These are phyloP conservation scores for Ilyonectria mors-panacis DNA, from an alignment of 2,329 filamentous ascomycete genomes.

Conservation along the genomic window DNA sequence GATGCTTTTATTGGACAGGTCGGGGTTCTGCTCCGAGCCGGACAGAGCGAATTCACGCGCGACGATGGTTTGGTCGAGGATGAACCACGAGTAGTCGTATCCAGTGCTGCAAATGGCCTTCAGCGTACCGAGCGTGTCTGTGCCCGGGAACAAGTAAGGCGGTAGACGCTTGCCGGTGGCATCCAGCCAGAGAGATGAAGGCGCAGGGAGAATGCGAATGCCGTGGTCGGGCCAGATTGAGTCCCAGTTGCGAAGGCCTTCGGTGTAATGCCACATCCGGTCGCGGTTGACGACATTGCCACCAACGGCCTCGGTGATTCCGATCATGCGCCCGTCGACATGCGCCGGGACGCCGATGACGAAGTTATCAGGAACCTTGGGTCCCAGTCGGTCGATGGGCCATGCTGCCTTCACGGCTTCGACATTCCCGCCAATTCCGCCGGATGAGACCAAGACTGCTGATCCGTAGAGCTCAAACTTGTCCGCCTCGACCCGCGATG, in stretches of 20 bases:
- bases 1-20: slow-evolving; percentile 71
- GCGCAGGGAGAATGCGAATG: slow-evolving; percentile 72
- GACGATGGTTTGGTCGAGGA: slow-evolving; percentile 71
- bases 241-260: slow-evolving; percentile 74
- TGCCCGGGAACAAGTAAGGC: slow-evolving; percentile 69
- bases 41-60: slow-evolving; percentile 74
- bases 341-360: slow-evolving; percentile 74
- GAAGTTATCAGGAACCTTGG: slow-evolving; percentile 68
- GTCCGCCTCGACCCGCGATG: slow-evolving; percentile 63
- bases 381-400: slow-evolving; percentile 71
- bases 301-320: slow-evolving; percentile 66
- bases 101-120: slow-evolving; percentile 73
- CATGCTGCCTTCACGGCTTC: slow-evolving; percentile 71
- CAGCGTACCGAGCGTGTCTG: slow-evolving; percentile 71
- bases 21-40: slow-evolving; percentile 75
- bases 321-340: slow-evolving; percentile 76
- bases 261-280: slow-evolving; percentile 78
- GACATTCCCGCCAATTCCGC: slow-evolving; percentile 74
- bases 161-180: slow-evolving; percentile 72
- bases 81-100: slow-evolving; percentile 76
- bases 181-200: slow-evolving; percentile 75
- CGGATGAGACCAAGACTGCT: slow-evolving; percentile 69
- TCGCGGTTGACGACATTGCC: slow-evolving; percentile 72
- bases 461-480: slow-evolving; percentile 68
- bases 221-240: slow-evolving; percentile 74